These are phyloP conservation scores for Albugo candida DNA, from an alignment of 352 stramenopile species.

Conservation along the genomic window DNA sequence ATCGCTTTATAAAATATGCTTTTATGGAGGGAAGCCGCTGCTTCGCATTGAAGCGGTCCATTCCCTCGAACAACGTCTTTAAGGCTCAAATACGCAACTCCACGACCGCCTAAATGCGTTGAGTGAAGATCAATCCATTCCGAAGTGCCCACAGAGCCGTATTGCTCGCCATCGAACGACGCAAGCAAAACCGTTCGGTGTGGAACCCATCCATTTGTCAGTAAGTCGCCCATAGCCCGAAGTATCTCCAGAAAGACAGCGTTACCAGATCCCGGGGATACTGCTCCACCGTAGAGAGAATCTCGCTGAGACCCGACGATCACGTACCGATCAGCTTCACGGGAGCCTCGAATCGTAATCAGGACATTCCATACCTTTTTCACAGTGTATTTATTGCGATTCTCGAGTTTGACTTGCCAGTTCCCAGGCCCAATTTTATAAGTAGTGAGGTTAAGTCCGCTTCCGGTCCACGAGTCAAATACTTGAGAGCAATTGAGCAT, in stretches of 20 bases:
- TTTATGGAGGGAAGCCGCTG: slow-evolving; percentile 45
- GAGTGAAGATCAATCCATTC: slow-evolving; percentile 70
- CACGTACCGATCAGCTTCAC: slow-evolving; percentile 57
- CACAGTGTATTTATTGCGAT: slow-evolving; percentile 44
- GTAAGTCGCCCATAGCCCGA: slow-evolving; percentile 28
- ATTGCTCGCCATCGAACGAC: slow-evolving; percentile 62
- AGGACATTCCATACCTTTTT: slow-evolving; percentile 68
- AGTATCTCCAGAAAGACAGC: slow-evolving; percentile 59
- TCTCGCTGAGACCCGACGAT: slow-evolving; percentile 49
- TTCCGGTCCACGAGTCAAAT: slow-evolving; percentile 19
- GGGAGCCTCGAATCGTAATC: slow-evolving; percentile 42
- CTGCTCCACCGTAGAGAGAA: slow-evolving; percentile 42
- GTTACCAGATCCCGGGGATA: slow-evolving; percentile 45
- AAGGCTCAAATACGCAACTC: slow-evolving; percentile 55
- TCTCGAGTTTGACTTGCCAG: slow-evolving; percentile 22
- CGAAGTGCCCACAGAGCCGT: slow-evolving; percentile 53
- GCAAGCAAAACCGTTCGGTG: slow-evolving; percentile 57
- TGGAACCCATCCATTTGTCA: slow-evolving; percentile 52
- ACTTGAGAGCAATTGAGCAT: slow-evolving; percentile 19
- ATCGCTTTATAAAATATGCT: slow-evolving; percentile 56
- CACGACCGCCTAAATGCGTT: slow-evolving; percentile 33
- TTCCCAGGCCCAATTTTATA: slow-evolving; percentile 16
- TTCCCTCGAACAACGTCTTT: slow-evolving; percentile 47
- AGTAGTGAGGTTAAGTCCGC: slow-evolving; percentile 10
- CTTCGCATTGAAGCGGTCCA: slow-evolving; percentile 41